These are phyloP conservation scores for Metschnikowia peoriensis DNA, from an alignment of 805 yeast genomes.

Conservation along the genomic window DNA sequence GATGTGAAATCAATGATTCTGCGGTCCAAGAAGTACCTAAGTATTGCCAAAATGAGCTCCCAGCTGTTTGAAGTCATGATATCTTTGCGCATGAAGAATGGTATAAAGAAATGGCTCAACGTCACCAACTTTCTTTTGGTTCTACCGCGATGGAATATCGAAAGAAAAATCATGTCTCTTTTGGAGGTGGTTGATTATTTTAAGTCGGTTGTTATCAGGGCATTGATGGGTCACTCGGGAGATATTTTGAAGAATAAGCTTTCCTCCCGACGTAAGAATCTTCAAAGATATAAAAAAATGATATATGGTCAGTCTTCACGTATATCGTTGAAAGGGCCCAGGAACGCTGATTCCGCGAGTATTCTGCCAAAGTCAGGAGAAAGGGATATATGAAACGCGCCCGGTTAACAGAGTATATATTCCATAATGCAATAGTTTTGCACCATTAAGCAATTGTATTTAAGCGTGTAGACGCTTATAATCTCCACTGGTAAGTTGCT, in stretches of 20 bases:
- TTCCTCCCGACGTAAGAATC: conserved; percentile 9
- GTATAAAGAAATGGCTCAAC: conserved; percentile 35
- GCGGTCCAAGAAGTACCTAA: conserved; percentile 71
- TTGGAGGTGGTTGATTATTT: conserved; percentile 35
- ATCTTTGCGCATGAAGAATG: conserved; percentile 35
- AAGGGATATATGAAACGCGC: background rate
- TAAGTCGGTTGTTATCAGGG: conserved; percentile 30
- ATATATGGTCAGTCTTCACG: background rate
- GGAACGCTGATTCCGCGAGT: no score
- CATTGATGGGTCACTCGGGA: conserved; percentile 36
- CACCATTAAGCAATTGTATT: background rate
- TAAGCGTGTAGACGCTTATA: conserved; percentile 37
- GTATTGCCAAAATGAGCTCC: conserved; percentile 52
- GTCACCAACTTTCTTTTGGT: conserved; percentile 35
- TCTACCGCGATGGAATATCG: conserved; percentile 34
- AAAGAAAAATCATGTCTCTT: conserved; percentile 30
- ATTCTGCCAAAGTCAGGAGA: background rate
- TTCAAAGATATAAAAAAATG: background rate
- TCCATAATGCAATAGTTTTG: background rate
- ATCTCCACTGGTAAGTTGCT: conserved; percentile 36
- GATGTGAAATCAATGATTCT: conserved; percentile 60
- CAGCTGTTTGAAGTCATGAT: conserved; percentile 28
- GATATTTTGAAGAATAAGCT: conserved; percentile 35
- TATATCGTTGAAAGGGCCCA: background rate
- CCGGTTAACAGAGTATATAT: background rate